Base-by-base conservation (phyloP, 2,329 filamentous ascomycete species). In the Triangularia setosa region DNA sequence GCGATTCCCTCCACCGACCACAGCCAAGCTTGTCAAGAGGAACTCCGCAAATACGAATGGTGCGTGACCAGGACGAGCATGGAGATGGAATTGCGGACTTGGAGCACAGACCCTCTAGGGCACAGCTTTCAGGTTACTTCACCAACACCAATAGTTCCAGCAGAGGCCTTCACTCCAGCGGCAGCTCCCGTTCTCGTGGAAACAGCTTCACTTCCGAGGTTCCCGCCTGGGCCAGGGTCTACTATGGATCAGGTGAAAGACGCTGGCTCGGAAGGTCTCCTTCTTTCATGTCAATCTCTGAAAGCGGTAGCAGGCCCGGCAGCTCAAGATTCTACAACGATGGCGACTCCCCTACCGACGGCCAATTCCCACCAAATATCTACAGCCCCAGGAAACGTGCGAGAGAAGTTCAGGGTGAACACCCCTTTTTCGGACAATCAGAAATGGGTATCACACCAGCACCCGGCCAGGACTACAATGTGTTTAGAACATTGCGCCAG, bases 171-270 rank as follows among this genome's bases (percentile, higher is more conserved):
- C 80, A 82, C 65, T 86, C 84, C 2, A 81, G 80, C 9, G 74
- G 74, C 3, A 86, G 74, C 68, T 69, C 70, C 16, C 69, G 74
- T 68, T 69, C 70, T 23, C 70, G 82, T 69, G 65, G 66, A 63
- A 68, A 68, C 30, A 60, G 62, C 27, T 72, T 84, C 40, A 80
- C 73, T 54, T 74, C 77, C 23, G 73, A 78, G 1, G 77, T 87
- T 52, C 84, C 85, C 12, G 72, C 79, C 8, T 87, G 85, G 85
- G 85, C 84, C 27, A 79, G 82, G 69, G 78, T 91, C 16, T 93
- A 92, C 75, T 93, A 93, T 73, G 86, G 87, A 35, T 87, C 86
- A 61, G 87, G 88, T 59, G 87, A 85, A 74, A 82, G 80, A 66
- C 82, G 77, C 56, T 85, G 78, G 63, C 75, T 90, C 57, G 78